Evolutionary conservation across 1,284 basidiomycete species (phyloP).

Genomic region (Termitomyces sp.): DNA sequence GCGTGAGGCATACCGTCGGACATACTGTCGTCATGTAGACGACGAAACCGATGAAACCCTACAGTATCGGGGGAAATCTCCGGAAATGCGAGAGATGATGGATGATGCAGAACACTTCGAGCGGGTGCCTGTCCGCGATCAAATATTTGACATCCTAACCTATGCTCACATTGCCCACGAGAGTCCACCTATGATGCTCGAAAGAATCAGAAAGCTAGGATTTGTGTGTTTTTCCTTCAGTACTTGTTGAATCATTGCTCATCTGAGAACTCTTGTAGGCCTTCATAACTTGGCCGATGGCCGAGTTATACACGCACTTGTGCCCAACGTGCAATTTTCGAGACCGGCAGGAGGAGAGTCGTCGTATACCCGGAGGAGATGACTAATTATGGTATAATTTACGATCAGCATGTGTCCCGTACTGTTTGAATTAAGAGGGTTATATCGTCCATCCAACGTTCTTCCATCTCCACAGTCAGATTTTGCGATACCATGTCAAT

Average conservation of each 20-base stretch:
- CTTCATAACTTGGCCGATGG: conserved; percentile 69
- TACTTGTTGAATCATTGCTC: conserved; percentile 3
- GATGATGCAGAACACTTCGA: conserved; percentile 43
- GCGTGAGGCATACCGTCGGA: conserved; percentile 25
- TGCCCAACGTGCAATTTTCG: conserved; percentile 56
- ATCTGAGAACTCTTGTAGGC: conserved; percentile 35
- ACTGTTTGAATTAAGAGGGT: conserved; percentile 41
- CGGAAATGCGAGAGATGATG: conserved; percentile 6
- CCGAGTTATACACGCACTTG: conserved; percentile 57
- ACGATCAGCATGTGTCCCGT: not conserved
- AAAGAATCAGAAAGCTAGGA: conserved; percentile 50
- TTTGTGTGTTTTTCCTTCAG: conserved; percentile 45
- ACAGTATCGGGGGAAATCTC: not conserved
- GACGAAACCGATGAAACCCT: not conserved
- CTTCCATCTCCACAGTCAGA: conserved; percentile 55
- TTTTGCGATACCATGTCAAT: conserved; percentile 40
- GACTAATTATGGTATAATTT: not conserved
- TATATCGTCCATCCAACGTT: conserved; percentile 59
- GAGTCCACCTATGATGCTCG: conserved; percentile 48
- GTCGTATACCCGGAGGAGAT: not conserved
- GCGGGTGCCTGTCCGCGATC: conserved; percentile 57
- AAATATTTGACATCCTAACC: conserved; percentile 64
- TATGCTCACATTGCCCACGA: conserved; percentile 60
- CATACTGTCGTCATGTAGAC: conserved; percentile 14
- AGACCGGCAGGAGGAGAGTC: conserved; percentile 16